Evolutionary conservation across 2,329 filamentous ascomycete genomes (phyloP), one percentile per base, ranked within the genome.

Genomic region (Aspergillus clavatus): DNA sequence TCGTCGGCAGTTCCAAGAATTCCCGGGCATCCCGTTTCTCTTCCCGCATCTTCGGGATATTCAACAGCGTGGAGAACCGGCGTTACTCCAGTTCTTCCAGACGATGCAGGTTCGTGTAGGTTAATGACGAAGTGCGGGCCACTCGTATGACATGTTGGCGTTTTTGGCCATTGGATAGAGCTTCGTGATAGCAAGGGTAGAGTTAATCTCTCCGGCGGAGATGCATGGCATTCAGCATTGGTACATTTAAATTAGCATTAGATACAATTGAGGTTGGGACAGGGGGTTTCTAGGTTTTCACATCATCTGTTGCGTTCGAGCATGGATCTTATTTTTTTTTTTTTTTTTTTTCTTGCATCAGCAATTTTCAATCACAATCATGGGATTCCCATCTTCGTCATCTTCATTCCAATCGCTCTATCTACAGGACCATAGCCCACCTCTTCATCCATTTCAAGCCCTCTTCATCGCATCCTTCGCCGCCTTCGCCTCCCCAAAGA

Each of bases 401-500:
- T n/a, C n/a, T n/a, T n/a, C 14, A 7, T 18, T 18, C n/a, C 29
- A 33, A 33, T n/a, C 29, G 12, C 14, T 33, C 7, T 16, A 33
- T 33, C n/a, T n/a, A n/a, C n/a, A n/a, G n/a, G n/a, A 33, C 18
- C 29, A 7, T 8, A 8, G 29, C 29, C 29, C n/a, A 33, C 14
- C 31, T n/a, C 29, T 27, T 14, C 5, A 40, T 22, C 23, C 16
- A 16, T 23, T 28, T 59, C 45, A 57, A 68, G 72, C 73, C 74
- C 61, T 70, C 68, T 65, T 63, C 24, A 47, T 53, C 41, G 37
- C 50, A 31, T 40, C 45, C 40, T 59, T 56, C 12, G 49, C 40
- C 12, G 49, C 53, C 47, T 47, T 59, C 10, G 60, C 52, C 45
- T 71, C 66, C 3, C 81, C 82, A 66, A 86, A 84, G 2, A 76